phyloP scores from a whole-genome alignment of 2,329 filamentous ascomycete genomes.

The Alternaria postmessia region DNA sequence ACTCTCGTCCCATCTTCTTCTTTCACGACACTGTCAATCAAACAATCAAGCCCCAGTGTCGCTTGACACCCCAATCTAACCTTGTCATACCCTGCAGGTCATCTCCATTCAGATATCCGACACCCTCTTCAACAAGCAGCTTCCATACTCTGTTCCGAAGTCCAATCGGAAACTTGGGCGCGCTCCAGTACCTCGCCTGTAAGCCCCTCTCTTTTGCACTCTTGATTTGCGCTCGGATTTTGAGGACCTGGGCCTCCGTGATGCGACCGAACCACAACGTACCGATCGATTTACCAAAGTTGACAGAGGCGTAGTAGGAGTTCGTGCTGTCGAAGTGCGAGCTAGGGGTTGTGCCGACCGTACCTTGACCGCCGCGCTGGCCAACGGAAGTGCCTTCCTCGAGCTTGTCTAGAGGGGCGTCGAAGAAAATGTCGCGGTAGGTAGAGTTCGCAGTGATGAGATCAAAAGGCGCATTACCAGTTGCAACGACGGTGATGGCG shows the following conservation, averaged over 20 bases:
- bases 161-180: constrained; percentile 63
- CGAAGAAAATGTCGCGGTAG: constrained; percentile 65
- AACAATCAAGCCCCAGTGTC: constrained; percentile 36
- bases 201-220: constrained; percentile 62
- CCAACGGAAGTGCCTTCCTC: constrained; percentile 32
- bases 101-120: constrained; percentile 66
- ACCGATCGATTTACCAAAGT: constrained; percentile 65
- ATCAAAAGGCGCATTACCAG: constrained; percentile 62
- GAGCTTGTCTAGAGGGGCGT: constrained; percentile 57
- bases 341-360: constrained; percentile 50
- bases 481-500: constrained; percentile 62
- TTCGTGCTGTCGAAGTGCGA: constrained; percentile 59
- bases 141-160: constrained; percentile 65
- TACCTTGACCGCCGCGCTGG: constrained; percentile 54
- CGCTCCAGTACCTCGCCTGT: constrained; percentile 65
- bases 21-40: not conserved
- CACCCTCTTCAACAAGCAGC: constrained; percentile 62
- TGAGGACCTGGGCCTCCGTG: constrained; percentile 54
- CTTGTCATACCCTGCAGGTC: constrained; percentile 60
- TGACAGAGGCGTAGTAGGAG: constrained; percentile 71
- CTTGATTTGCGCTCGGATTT: constrained; percentile 61
- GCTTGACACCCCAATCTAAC: constrained; percentile 56
- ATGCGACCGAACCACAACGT: constrained; percentile 59
- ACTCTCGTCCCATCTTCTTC: not conserved
- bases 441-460: constrained; percentile 56